phyloP scores from a whole-genome alignment of 306 rosid genomes.

The Gastrolobium villosum region DNA sequence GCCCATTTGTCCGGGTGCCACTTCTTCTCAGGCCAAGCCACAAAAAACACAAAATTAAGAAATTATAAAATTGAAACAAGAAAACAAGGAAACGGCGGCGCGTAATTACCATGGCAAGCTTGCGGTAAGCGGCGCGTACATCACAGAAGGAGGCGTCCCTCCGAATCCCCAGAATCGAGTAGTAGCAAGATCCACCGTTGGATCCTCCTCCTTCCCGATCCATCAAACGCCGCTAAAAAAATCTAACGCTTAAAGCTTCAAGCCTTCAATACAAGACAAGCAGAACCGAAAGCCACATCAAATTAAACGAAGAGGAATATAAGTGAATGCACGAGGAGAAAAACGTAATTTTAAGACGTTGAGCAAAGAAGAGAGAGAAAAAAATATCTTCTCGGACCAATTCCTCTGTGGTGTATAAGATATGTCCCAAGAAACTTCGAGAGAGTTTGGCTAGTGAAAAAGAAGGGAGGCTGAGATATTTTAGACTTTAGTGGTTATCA shows the following conservation, averaged over 20 bases:
- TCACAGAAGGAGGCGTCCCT: constrained; percentile 90
- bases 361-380: constrained; percentile 51
- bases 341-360: not conserved
- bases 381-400: constrained; percentile 63
- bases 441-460: constrained; percentile 39
- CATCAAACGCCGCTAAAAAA: constrained; percentile 51
- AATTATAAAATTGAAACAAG: not conserved
- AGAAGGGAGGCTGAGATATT: constrained; percentile 59
- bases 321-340: constrained; percentile 3
- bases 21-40: constrained; percentile 54
- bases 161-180: constrained; percentile 83
- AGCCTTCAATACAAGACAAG: not conserved
- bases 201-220: constrained; percentile 88
- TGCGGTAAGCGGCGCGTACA: constrained; percentile 88
- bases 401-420: constrained; percentile 7
- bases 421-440: constrained; percentile 61
- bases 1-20: constrained; percentile 95
- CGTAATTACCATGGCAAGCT: constrained; percentile 79
- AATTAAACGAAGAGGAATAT: not conserved
- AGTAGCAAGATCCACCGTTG: constrained; percentile 85
- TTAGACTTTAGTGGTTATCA: constrained; percentile 47
- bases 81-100: constrained; percentile 28
- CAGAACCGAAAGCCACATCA: not conserved
- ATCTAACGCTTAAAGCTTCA: not conserved
- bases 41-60: not conserved